Evolutionary conservation across 495 filamentous ascomycete genomes (phyloP).

Genomic region (Chaetomium cochliodes): DNA sequence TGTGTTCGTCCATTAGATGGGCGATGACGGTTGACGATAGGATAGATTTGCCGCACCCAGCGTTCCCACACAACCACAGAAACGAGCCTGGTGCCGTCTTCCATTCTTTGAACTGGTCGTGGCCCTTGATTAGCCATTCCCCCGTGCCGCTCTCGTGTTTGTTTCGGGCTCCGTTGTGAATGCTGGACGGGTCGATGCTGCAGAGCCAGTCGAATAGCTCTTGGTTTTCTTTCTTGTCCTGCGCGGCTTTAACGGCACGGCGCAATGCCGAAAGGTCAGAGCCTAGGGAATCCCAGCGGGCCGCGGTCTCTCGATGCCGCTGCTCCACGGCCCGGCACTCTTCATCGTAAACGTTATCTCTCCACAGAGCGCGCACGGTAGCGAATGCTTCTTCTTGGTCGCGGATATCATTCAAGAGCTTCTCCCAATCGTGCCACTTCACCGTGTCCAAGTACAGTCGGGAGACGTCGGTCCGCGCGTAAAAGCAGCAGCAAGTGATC

Average conservation of each 20-base stretch:
- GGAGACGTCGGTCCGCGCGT: neutral
- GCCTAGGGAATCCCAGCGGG: neutral
- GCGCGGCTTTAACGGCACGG: neutral
- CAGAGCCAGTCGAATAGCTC: neutral
- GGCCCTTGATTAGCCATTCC: neutral
- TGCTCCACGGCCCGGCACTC: neutral
- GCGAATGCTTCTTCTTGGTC: neutral
- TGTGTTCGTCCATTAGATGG: neutral
- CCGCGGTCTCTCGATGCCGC: neutral
- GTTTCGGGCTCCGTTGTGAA: neutral
- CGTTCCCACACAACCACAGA: slow-evolving; percentile 1
- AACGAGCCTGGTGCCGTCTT: neutral
- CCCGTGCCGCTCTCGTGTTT: neutral
- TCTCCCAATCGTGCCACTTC: slow-evolving; percentile 7
- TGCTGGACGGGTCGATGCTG: neutral
- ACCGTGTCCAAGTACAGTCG: neutral
- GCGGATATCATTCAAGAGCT: neutral
- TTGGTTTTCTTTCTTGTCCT: neutral
- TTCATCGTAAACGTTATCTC: neutral
- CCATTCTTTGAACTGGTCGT: neutral
- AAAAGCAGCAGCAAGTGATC: neutral
- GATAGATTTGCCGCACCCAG: neutral
- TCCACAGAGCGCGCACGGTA: neutral
- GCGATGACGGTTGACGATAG: slow-evolving; percentile 2
- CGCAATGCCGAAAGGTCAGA: neutral